A percentile compares a stretch with the other conserved stretches of the same genome.
phyloP scores from a whole-genome alignment of 805 yeast species.

The Saccharomycopsis fodiens region DNA sequence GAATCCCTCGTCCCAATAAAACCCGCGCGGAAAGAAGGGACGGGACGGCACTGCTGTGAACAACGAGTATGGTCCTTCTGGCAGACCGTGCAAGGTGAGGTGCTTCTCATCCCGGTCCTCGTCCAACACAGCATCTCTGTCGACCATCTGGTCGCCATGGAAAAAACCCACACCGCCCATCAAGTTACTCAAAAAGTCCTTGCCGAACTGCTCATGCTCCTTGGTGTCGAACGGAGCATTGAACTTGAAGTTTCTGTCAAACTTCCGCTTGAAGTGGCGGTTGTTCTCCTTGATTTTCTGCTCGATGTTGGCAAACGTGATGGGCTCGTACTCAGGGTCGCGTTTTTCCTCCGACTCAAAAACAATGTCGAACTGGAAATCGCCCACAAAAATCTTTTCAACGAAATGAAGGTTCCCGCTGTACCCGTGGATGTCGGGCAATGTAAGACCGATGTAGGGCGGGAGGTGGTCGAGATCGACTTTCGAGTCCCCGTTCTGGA shows the following conservation, averaged over 20 bases:
- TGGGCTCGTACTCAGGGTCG: slow-evolving; percentile 13
- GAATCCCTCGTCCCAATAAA: slow-evolving; percentile 98
- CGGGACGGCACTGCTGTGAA: slow-evolving; percentile 87
- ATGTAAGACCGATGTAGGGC: slow-evolving; percentile 35
- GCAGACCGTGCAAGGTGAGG: slow-evolving; percentile 41
- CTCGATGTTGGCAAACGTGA: slow-evolving; percentile 27
- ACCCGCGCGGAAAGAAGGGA: slow-evolving; percentile 93
- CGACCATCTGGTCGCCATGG: slow-evolving; percentile 77
- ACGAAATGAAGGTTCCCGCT: slow-evolving; percentile 74
- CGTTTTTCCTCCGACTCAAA: slow-evolving; percentile 38
- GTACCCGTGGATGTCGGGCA: slow-evolving; percentile 52
- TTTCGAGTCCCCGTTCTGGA: slow-evolving; percentile 19
- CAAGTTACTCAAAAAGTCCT: slow-evolving; percentile 73
- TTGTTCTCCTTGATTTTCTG: slow-evolving; percentile 29
- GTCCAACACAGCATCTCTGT: slow-evolving; percentile 57
- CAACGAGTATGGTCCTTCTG: slow-evolving; percentile 71
- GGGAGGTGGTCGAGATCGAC: slow-evolving; percentile 31
- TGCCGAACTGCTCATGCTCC: slow-evolving; percentile 51
- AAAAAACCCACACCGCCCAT: slow-evolving; percentile 88
- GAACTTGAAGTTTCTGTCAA: slow-evolving; percentile 42
- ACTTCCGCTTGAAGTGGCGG: slow-evolving; percentile 42
- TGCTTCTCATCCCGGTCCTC: slow-evolving; percentile 39
- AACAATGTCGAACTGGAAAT: slow-evolving; percentile 64
- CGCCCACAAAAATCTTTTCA: slow-evolving; percentile 70
- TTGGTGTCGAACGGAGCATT: slow-evolving; percentile 44